phyloP scores from a whole-genome alignment of 1,284 basidiomycete species.

The Sparassis latifolia region DNA sequence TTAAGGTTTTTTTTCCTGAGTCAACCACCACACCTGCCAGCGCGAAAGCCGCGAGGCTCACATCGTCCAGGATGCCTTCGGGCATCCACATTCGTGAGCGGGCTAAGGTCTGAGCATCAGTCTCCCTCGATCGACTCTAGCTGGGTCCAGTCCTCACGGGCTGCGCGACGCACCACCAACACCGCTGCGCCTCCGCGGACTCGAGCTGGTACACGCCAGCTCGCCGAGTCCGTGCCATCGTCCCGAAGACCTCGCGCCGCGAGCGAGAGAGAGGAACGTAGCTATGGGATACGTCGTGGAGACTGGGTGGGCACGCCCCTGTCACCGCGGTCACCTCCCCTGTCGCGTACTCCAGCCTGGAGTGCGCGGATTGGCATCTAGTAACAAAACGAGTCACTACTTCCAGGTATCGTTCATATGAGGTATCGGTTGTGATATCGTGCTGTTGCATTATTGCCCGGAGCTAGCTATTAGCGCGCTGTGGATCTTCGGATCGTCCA shows the following conservation, averaged over 20 bases:
- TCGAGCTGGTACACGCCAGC: neutral
- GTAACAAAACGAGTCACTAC: no score
- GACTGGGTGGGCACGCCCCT: conserved; percentile 1
- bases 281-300: conserved; percentile 6
- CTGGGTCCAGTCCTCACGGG: conserved; percentile 2
- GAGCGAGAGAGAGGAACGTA: neutral
- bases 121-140: conserved; percentile 7
- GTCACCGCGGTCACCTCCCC: neutral
- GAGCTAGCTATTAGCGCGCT: no score
- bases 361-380: no score
- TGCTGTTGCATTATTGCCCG: no score
- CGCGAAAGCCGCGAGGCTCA: conserved; percentile 10
- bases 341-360: no score
- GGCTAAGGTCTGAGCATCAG: conserved; percentile 11
- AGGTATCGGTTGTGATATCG: no score
- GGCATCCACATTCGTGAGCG: conserved; percentile 3
- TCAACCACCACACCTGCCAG: conserved; percentile 1
- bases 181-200: neutral
- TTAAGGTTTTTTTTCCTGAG: neutral
- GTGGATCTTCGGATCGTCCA: no score
- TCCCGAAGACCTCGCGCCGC: neutral
- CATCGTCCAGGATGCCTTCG: conserved; percentile 4
- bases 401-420: no score
- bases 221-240: neutral
- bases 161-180: conserved; percentile 7